These are phyloP conservation scores for Colletotrichum abscissum DNA, from an alignment of 2,329 filamentous ascomycete species.

Conservation along the genomic window DNA sequence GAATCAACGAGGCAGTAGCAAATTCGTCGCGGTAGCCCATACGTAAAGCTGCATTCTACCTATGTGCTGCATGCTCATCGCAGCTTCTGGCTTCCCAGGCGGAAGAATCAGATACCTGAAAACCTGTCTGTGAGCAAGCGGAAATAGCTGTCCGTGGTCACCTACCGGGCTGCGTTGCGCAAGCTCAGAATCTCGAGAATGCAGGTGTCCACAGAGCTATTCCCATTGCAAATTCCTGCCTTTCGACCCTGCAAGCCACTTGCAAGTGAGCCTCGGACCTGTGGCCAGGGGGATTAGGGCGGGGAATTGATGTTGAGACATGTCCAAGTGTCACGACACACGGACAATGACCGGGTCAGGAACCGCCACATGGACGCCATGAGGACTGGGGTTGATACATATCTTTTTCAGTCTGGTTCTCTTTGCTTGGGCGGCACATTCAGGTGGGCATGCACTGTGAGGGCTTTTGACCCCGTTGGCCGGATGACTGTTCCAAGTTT, in stretches of 20 bases:
- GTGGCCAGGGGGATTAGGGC: background rate
- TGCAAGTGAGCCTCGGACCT: background rate
- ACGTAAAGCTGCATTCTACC: background rate
- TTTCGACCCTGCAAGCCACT: background rate
- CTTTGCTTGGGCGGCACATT: background rate
- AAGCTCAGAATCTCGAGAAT: background rate
- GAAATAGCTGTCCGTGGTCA: background rate
- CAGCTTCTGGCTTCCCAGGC: too few relatives aligned
- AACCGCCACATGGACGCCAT: background rate
- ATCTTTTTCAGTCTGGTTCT: background rate
- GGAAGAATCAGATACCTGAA: background rate
- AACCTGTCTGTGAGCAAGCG: background rate
- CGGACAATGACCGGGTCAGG: background rate
- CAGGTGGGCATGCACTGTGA: background rate
- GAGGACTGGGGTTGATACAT: too few relatives aligned
- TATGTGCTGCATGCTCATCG: too few relatives aligned
- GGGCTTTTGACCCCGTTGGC: background rate
- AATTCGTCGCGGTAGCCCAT: background rate
- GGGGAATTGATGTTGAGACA: background rate
- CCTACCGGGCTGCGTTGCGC: background rate
- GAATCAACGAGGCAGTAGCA: background rate
- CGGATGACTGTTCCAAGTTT: constrained; percentile 3
- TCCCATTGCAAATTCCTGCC: background rate
- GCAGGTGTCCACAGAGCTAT: background rate
- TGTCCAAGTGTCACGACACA: background rate